Base-by-base conservation (phyloP, 2,329 filamentous ascomycete genomes). In the Fusarium sp. region DNA sequence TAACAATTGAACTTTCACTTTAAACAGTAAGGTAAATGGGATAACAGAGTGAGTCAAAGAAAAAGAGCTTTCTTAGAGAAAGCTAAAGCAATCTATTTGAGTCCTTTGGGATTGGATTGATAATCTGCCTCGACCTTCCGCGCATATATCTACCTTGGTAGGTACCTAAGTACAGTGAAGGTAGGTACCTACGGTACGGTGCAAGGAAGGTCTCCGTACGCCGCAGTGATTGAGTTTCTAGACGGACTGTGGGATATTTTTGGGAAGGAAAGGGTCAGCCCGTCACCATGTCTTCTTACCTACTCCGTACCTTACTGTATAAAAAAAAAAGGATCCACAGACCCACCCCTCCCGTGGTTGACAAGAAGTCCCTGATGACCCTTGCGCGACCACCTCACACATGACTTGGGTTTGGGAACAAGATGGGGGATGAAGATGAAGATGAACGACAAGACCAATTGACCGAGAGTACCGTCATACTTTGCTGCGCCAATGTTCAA, bases 261-360 rank as follows among this genome's bases (percentile, higher is more conserved):
- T 74, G 63, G 71, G 55, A 57, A 72, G 68, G 71, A 51, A 57
- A 73, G 56, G 62, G 67, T 69, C 67, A 73, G 64, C 63, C 61
- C 65, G 63, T 58, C 61, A 56, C 58, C 41, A 44, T 43, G 54
- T 49, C 45, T 26, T 26, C 26, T 10, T 19, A 34, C 44, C 50
- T 34, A 30, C 28, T n/a, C n/a, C n/a, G n/a, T n/a, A n/a, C n/a
- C 11, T 12, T 30, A 30, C 28, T 30, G 28, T 30, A 62, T 41
- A 31, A 9, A 7, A 19, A 44, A 25, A n/a, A n/a, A n/a, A n/a
- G 34, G 34, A 25, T 23, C 48, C 48, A 51, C 21, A 51, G 31
- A 51, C 14, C 31, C 67, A 70, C 68, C 64, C 68, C 68, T 52
- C 52, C 46, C 64, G 68, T 71, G 54, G 54, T 55, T 67, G 28